Evolutionary conservation across 2,329 filamentous ascomycete genomes (phyloP).

Genomic region (Hypoxylon sp.): DNA sequence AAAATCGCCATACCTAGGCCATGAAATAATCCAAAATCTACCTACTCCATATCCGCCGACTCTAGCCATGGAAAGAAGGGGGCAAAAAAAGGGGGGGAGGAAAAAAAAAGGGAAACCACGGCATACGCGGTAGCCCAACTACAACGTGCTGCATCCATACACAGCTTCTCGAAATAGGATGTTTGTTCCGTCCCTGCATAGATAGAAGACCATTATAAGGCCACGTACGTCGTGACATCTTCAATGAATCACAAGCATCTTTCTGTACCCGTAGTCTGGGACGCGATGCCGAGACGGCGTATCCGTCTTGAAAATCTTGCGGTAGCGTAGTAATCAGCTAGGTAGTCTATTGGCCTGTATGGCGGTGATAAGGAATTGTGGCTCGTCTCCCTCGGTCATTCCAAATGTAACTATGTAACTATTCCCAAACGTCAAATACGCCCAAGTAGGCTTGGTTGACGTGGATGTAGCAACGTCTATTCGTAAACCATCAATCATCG

Average conservation of each 20-base stretch:
- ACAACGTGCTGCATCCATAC: slow-evolving; percentile 1
- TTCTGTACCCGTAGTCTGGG: slow-evolving; percentile 5
- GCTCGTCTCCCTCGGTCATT: neutral
- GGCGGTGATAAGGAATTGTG: neutral
- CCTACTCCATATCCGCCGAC: neutral
- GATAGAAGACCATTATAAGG: neutral
- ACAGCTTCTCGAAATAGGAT: slow-evolving; percentile 14
- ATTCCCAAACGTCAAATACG: slow-evolving; percentile 8
- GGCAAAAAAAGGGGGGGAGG: no score
- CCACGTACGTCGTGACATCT: slow-evolving; percentile 21
- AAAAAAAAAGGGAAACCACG: neutral
- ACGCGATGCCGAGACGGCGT: slow-evolving; percentile 16
- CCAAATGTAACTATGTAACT: neutral
- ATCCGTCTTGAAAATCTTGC: slow-evolving; percentile 1
- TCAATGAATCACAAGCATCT: slow-evolving; percentile 2
- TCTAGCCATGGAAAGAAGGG: neutral
- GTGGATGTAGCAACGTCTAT: neutral
- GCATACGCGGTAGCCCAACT: neutral
- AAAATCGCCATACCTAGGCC: slow-evolving; percentile 4
- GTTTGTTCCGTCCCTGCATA: slow-evolving; percentile 8
- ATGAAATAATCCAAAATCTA: slow-evolving; percentile 12
- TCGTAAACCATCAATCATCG: slow-evolving; percentile 6
- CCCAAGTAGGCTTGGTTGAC: neutral
- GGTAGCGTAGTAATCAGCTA: neutral
- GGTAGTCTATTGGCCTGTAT: neutral